Evolutionary conservation across 2,329 filamentous ascomycete genomes (phyloP).

Genomic region (Lomentospora prolificans): DNA sequence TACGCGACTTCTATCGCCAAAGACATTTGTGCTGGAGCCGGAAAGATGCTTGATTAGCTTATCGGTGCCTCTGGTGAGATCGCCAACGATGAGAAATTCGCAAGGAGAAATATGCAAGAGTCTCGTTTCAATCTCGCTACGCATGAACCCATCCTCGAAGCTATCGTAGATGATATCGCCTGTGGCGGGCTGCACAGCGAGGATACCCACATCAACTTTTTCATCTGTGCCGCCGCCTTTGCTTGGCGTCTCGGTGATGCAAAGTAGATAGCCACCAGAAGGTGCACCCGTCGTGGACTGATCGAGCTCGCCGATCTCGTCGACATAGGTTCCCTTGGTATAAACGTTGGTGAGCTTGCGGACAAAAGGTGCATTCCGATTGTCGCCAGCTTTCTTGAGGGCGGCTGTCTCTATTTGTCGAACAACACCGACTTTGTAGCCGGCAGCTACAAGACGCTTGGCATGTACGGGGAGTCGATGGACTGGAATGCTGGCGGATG

Average conservation of each 20-base stretch:
- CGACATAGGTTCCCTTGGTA: constrained; percentile 95
- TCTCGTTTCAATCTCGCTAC: constrained; percentile 91
- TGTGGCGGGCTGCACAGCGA: constrained; percentile 91
- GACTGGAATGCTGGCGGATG: constrained; percentile 89
- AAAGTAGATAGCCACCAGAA: constrained; percentile 79
- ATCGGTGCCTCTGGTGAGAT: constrained; percentile 81
- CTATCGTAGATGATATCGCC: constrained; percentile 93
- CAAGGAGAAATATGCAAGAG: constrained; percentile 90
- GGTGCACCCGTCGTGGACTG: constrained; percentile 39
- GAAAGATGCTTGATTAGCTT: constrained; percentile 87
- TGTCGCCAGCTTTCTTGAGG: constrained; percentile 89
- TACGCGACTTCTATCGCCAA: constrained; percentile 80
- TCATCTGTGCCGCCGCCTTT: constrained; percentile 80
- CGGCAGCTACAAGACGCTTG: constrained; percentile 82
- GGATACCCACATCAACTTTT: constrained; percentile 80
- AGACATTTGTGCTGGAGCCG: constrained; percentile 80
- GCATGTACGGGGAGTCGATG: constrained; percentile 88
- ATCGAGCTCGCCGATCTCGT: constrained; percentile 77
- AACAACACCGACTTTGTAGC: constrained; percentile 93
- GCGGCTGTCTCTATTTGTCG: constrained; percentile 92
- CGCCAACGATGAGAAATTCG: constrained; percentile 87
- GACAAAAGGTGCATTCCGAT: constrained; percentile 83
- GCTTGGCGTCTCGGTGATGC: constrained; percentile 76
- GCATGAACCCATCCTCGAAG: constrained; percentile 97
- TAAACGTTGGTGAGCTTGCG: constrained; percentile 93